Conservation (phyloP, 2,329 filamentous ascomycete genomes). For the Aspergillus fijiensis region DNA sequence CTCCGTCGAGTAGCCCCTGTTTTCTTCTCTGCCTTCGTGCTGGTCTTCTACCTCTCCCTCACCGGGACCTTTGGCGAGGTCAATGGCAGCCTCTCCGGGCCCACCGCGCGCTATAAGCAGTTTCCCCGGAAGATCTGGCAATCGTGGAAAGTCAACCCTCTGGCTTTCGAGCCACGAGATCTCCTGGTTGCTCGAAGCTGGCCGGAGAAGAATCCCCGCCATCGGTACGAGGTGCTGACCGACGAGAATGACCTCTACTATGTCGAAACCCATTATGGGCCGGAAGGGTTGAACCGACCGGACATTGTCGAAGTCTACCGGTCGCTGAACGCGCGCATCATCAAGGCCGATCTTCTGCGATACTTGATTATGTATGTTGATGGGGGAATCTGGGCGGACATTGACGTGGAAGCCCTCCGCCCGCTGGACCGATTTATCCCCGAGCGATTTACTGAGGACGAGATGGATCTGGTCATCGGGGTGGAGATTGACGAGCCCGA, state of each 20-base stretch:
- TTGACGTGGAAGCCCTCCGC: constrained; percentile 58
- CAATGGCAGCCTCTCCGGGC: neutral
- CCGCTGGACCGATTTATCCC: constrained; percentile 61
- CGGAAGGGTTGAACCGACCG: constrained; percentile 62
- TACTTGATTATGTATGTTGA: constrained; percentile 69
- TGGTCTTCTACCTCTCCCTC: constrained; percentile 7
- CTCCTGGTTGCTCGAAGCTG: constrained; percentile 62
- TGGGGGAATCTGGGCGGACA: constrained; percentile 61
- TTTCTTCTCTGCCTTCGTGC: constrained; percentile 1
- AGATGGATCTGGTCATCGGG: constrained; percentile 69
- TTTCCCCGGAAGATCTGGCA: constrained; percentile 75
- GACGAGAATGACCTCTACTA: constrained; percentile 67
- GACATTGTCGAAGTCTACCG: constrained; percentile 65
- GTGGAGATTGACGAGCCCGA: constrained; percentile 70
- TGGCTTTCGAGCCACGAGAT: constrained; percentile 66
- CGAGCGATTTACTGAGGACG: constrained; percentile 60
- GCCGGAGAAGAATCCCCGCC: constrained; percentile 64
- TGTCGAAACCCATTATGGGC: constrained; percentile 67
- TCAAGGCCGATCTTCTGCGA: constrained; percentile 65
- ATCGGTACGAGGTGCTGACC: constrained; percentile 68
- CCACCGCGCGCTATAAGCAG: neutral
- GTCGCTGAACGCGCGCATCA: constrained; percentile 61
- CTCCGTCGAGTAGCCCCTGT: constrained; percentile 1
- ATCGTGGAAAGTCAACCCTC: constrained; percentile 69
- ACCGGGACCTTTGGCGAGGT: neutral